Evolutionary conservation across 495 filamentous ascomycete genomes (phyloP), one percentile per base, ranked within the genome.

Genomic region (Aspergillus panamensis): DNA sequence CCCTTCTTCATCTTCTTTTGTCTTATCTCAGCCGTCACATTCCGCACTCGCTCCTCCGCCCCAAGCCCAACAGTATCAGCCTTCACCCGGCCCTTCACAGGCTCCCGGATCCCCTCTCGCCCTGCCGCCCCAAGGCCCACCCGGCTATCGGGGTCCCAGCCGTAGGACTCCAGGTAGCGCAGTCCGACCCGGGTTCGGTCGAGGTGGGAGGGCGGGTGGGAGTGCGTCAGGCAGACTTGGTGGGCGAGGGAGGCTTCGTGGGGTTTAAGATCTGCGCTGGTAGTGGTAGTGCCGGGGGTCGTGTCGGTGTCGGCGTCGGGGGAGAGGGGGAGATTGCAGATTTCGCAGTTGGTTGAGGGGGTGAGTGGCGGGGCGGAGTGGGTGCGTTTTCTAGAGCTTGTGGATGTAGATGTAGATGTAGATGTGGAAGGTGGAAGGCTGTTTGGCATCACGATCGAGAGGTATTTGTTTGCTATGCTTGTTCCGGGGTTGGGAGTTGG

Each of bases 111-210:
- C 3, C 92, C 93, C 66, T 92, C 83, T 7, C 75, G 72, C 1
- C 88, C 86, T 1, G 68, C 59, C 17, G 78, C 79, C 0, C 92
- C 92, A 0, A 97, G 79, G 0, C 92, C 92, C 6, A 73, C 63
- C 20, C 90, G 73, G 35, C 83, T 79, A 71, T 97, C 92, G 0
- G 89, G 91, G 68, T 96, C 89, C 89, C 90, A 97, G 37, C 93
- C 92, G 60, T 91, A 85, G 1, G 84, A 78, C 31, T 86, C 79
- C 3, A 97, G 83, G 49, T 89, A 86, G 53, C 81, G 79, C 8
- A 97, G 77, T 0, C 92, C 92, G 69, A 84, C 83, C 35, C 88
- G 81, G 3, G 78, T 80, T n/a, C 92, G 86, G 69, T 96, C 88
- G 2, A 96, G 73, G 54, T 88, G 81, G 0, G 91, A 96, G 2